Evolutionary conservation across 2,329 filamentous ascomycete species (phyloP).

Genomic region (Aspergillus pseudoviridinutans): DNA sequence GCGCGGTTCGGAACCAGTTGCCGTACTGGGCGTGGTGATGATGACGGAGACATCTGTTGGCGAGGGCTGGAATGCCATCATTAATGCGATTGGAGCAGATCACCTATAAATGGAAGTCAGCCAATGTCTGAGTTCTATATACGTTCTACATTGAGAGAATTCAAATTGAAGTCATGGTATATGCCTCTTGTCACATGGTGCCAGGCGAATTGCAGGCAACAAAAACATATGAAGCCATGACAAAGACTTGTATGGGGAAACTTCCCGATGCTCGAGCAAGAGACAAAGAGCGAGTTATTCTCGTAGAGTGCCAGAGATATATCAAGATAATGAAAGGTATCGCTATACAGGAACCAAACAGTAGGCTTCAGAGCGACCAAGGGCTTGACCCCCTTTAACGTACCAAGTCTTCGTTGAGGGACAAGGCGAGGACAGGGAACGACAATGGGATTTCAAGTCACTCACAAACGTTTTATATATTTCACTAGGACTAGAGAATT

Average conservation of each 20-base stretch:
- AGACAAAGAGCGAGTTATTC: background rate
- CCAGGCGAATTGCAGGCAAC: background rate
- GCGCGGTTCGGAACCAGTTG: conserved; percentile 23
- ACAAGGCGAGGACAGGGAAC: background rate
- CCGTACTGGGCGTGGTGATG: conserved; percentile 30
- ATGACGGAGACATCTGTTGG: conserved; percentile 38
- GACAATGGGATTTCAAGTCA: background rate
- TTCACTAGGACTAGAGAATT: background rate
- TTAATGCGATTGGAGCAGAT: conserved; percentile 1
- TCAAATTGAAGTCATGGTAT: background rate
- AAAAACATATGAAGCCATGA: background rate
- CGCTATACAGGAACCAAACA: background rate
- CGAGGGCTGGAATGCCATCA: conserved; percentile 36
- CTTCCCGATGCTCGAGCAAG: background rate
- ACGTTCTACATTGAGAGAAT: background rate
- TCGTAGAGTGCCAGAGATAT: background rate
- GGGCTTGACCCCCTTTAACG: background rate
- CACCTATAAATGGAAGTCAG: background rate
- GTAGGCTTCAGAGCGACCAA: background rate
- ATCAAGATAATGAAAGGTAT: background rate
- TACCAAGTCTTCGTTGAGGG: background rate
- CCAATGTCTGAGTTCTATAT: background rate
- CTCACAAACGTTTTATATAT: background rate
- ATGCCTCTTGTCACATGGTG: background rate
- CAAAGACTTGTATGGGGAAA: background rate